phyloP scores from a whole-genome alignment of 345 rosid species.

The Arabidopsis thaliana region TAIR10.1 NC_003075.7:14834001-14834500 shows the following conservation, averaged over 20 bases:
- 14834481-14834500: neutral
- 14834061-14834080: slow-evolving; percentile 1
- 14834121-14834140: slow-evolving; percentile 82
- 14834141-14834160: slow-evolving; percentile 69
- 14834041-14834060: slow-evolving; percentile 9
- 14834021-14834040: slow-evolving; percentile 17
- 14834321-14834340: slow-evolving; percentile 83
- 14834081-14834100: neutral
- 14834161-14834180: slow-evolving; percentile 55
- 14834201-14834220: slow-evolving; percentile 78
- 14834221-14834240: slow-evolving; percentile 94
- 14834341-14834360: slow-evolving; percentile 81
- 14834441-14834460: slow-evolving; percentile 87
- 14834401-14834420: slow-evolving; percentile 81
- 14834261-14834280: neutral
- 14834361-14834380: slow-evolving; percentile 85
- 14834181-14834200: slow-evolving; percentile 82
- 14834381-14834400: slow-evolving; percentile 83
- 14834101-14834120: slow-evolving; percentile 26
- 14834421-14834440: slow-evolving; percentile 96
- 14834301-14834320: slow-evolving; percentile 73
- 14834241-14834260: slow-evolving; percentile 58
- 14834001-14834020: slow-evolving; percentile 91
- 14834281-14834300: slow-evolving; percentile 30
- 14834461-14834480: slow-evolving; percentile 81